These are phyloP conservation scores for Lasiosphaeriaceae sp. DNA, from an alignment of 495 filamentous ascomycete species.

Conservation along the genomic window DNA sequence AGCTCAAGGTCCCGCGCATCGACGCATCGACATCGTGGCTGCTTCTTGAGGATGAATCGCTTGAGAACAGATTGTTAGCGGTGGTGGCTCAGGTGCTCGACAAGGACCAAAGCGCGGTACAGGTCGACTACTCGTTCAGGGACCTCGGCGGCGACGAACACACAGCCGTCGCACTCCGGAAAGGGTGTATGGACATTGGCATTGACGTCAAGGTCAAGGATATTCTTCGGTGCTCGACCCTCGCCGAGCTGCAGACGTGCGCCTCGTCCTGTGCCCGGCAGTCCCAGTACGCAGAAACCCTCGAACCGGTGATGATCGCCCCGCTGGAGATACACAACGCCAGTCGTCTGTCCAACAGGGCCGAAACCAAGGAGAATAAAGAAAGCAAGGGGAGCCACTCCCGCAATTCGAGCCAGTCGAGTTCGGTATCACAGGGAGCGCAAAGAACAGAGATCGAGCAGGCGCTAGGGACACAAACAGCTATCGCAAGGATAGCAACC, in stretches of 20 bases:
- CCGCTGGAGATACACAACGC: constrained; percentile 19
- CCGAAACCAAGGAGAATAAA: neutral
- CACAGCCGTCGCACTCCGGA: constrained; percentile 31
- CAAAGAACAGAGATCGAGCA: constrained; percentile 27
- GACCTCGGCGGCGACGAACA: constrained; percentile 38
- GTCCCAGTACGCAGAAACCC: constrained; percentile 6
- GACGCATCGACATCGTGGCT: constrained; percentile 28
- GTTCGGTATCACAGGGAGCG: constrained; percentile 11
- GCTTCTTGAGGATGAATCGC: constrained; percentile 23
- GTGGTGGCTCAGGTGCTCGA: constrained; percentile 33
- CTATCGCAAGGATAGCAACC: constrained; percentile 34
- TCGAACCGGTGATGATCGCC: constrained; percentile 19
- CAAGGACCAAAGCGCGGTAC: constrained; percentile 18
- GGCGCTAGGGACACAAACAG: constrained; percentile 19
- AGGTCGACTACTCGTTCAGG: constrained; percentile 33
- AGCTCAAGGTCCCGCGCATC: constrained; percentile 13
- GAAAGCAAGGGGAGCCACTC: constrained; percentile 5
- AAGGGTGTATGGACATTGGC: constrained; percentile 32
- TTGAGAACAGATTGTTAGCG: constrained; percentile 28
- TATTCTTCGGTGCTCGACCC: constrained; percentile 37
- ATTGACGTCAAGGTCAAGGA: constrained; percentile 35
- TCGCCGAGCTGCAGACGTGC: constrained; percentile 38
- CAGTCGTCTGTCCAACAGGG: constrained; percentile 10
- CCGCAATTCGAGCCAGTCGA: constrained; percentile 19
- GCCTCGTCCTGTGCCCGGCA: constrained; percentile 23